Base-by-base conservation (phyloP, 306 rosid genomes). In the Sesbania bispinosa region DNA sequence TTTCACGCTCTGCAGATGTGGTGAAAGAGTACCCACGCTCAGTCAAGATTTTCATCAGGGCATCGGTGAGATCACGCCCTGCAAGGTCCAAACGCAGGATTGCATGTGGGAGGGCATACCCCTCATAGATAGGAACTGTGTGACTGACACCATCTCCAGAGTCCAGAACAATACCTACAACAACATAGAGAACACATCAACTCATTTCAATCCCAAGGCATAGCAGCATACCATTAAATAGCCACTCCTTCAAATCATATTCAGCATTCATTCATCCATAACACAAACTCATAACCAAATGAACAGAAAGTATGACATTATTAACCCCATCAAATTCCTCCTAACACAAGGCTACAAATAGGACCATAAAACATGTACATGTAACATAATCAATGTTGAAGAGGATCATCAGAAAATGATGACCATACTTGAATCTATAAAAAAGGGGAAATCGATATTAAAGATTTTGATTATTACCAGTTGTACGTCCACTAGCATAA, bases 401-500 rank as follows among this genome's bases (percentile, higher is more conserved):
- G 38, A 13, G 13, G 42, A 4, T 10, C 39, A 7, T n/a, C n/a
- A n/a, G n/a, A 2, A 35, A 35, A 35, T 35, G 39, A 8, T 35
- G 39, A 35, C 8, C 36, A 32, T 32, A 32, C 36, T 5, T 5
- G 5, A 32, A 32, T 2, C 38, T 32, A 32, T 32, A 7, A 32
- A 32, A 32, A 35, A 35, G 1, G 2, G 11, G 8, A 2, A 35
- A 35, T 35, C 8, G 13, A 36, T 16, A 54, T 11, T n/a, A 51
- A 51, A 15, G 58, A 23, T 29, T 41, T n/a, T n/a, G n/a, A n/a
- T n/a, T 10, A 43, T 87, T 79, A 89, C 96, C 96, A 46, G 96
- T 89, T 45, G 96, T 89, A 82, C 96, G 96, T 19, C 96, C 96
- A 79, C 96, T 89, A n/a, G 92, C 92, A 75, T 89, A 89, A n/a